These are phyloP conservation scores for Neofusicoccum parvum DNA, from an alignment of 2,329 filamentous ascomycete species.

Conservation along the genomic window DNA sequence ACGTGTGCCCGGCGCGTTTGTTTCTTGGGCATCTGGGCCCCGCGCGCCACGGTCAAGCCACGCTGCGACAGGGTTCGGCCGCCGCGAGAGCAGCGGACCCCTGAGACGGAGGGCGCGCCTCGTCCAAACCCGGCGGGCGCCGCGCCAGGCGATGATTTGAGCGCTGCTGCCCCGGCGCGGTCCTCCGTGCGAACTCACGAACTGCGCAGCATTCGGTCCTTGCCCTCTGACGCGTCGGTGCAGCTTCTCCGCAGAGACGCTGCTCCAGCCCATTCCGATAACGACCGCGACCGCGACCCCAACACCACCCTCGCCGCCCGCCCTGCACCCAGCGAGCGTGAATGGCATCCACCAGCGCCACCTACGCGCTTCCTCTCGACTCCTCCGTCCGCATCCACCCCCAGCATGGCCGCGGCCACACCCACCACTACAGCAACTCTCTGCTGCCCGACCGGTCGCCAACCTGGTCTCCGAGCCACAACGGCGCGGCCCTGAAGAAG, in stretches of 20 bases:
- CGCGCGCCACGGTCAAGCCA: constrained; percentile 12
- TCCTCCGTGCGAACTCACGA: neutral
- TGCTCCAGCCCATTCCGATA: constrained; percentile 11
- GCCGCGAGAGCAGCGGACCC: constrained; percentile 13
- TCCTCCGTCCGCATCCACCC: constrained; percentile 27
- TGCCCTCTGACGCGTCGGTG: constrained; percentile 13
- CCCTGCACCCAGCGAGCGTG: neutral
- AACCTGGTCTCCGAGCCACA: constrained; percentile 24
- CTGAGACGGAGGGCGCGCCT: neutral
- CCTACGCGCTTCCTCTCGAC: constrained; percentile 15
- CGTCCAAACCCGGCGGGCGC: constrained; percentile 9
- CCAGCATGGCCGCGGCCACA: constrained; percentile 42
- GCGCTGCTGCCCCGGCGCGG: constrained; percentile 2
- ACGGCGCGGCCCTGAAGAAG: constrained; percentile 29
- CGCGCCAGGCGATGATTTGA: neutral
- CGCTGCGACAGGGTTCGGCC: neutral
- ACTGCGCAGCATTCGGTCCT: constrained; percentile 11
- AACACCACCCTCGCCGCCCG: neutral
- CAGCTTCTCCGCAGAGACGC: constrained; percentile 20
- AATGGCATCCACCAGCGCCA: constrained; percentile 16
- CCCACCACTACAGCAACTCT: constrained; percentile 36
- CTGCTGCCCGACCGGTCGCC: constrained; percentile 32
- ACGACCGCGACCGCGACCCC: neutral
- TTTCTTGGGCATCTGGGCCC: neutral
- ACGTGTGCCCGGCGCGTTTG: neutral